Evolutionary conservation across 78 protist species (phyloP), one percentile per base, ranked within the genome.

Genomic region (Tieghemostelium lacteum): DNA sequence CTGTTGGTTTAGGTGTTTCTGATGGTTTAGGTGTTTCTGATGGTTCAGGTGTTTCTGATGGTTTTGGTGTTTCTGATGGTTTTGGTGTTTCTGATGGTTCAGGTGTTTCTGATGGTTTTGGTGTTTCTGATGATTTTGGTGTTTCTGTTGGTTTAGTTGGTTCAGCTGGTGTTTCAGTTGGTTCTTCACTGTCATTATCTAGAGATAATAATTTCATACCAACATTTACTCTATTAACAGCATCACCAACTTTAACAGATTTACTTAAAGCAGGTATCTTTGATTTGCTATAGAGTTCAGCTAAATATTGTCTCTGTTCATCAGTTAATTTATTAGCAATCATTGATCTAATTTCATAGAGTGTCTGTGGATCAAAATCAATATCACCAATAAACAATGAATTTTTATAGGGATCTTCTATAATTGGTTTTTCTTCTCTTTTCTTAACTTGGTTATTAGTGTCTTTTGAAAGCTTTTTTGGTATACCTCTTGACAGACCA

Each of bases 121-220:
- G 73, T n/a, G 8, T 16, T 5, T 72, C 77, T 22, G 77, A 33
- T 72, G 77, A 55, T 8, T 31, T 36, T 22, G 34, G 58, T 19
- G 77, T 72, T 50, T 57, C 62, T 40, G 33, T 40, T 2, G 40
- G 62, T 36, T 57, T 29, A 40, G 80, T 57, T 26, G 34, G 36
- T 3, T 73, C 80, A 36, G 52, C 20, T 73, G 80, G 80, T 50
- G 34, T 62, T 3, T 73, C 80, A 3, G 52, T 72, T 62, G 80
- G 80, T 10, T 45, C 10, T 45, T 45, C 52, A 45, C 10, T 10
- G 10, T 45, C 52, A 45, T 6, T 45, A 45, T 45, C 52, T 45
- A 45, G 6, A 6, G 52, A 45, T 14, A 45, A 10, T 14, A 45
- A 10, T 45, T 45, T 45, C 10, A 45, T 14, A 45, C 52, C 52